phyloP scores from a whole-genome alignment of 441 rosid species.

The Gossypium schwendimanii region DNA sequence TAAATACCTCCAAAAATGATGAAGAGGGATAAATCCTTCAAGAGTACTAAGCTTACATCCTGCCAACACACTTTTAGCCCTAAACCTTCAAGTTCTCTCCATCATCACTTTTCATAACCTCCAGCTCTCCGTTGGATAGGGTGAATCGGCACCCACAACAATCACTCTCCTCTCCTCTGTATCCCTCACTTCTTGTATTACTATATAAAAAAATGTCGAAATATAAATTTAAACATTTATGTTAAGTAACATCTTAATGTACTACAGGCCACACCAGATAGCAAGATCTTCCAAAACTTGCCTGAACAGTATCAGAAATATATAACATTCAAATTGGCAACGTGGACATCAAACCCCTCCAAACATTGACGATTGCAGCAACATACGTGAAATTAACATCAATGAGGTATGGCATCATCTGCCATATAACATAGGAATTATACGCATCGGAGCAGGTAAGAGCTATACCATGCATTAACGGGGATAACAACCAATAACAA shows the following conservation, averaged over 20 bases:
- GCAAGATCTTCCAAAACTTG: slow-evolving; percentile 32
- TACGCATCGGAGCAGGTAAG: slow-evolving; percentile 10
- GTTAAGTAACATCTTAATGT: slow-evolving; percentile 13
- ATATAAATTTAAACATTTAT: not conserved
- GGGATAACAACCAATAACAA: not conserved
- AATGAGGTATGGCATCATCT: slow-evolving; percentile 31
- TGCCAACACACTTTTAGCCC: no score
- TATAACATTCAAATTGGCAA: slow-evolving; percentile 26
- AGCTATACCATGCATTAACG: not conserved
- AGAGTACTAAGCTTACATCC: no score
- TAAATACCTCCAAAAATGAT: no score
- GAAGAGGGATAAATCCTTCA: no score
- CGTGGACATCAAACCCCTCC: slow-evolving; percentile 21
- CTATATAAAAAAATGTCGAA: no score
- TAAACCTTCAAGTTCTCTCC: no score
- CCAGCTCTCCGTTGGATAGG: no score
- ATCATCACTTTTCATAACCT: no score
- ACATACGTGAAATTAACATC: slow-evolving; percentile 25
- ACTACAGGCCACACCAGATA: slow-evolving; percentile 13
- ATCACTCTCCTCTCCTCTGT: no score
- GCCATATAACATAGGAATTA: slow-evolving; percentile 26
- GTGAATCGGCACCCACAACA: no score
- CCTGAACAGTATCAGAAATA: slow-evolving; percentile 21
- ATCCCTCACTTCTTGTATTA: no score
- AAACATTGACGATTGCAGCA: slow-evolving; percentile 27